Evolutionary conservation across 257 asterid species (phyloP).

Genomic region (Solanum habrochaites): DNA sequence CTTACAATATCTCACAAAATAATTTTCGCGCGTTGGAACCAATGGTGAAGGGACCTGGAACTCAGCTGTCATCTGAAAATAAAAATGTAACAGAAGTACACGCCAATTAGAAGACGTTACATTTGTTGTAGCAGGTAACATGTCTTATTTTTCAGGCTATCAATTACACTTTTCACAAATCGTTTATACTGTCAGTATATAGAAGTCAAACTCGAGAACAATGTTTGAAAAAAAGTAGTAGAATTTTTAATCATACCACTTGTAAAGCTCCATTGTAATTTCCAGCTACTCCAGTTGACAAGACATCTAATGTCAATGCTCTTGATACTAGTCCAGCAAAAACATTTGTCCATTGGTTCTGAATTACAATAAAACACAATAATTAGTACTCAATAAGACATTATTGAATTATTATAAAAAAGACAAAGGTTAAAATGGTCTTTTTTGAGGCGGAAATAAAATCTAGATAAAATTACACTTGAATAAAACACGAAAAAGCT

Average conservation of each 20-base stretch:
- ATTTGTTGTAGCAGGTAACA: background rate
- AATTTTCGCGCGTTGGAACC: conserved; percentile 69
- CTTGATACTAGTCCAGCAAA: conserved; percentile 16
- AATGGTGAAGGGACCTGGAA: conserved; percentile 73
- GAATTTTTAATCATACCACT: conserved; percentile 35
- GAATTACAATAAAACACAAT: background rate
- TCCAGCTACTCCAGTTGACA: conserved; percentile 17
- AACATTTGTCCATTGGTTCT: conserved; percentile 68
- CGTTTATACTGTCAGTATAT: no score
- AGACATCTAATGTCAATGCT: conserved; percentile 13
- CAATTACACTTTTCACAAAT: background rate
- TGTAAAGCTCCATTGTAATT: conserved; percentile 28
- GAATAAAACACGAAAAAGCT: background rate
- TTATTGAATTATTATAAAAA: background rate
- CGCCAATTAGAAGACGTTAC: background rate
- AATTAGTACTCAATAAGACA: background rate
- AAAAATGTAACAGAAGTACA: background rate
- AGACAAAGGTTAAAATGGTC: background rate
- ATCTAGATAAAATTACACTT: no score
- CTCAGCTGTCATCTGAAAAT: conserved; percentile 65
- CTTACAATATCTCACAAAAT: conserved; percentile 70
- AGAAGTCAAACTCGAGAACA: background rate
- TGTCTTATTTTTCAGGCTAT: background rate
- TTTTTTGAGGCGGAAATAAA: background rate
- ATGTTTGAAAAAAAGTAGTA: background rate